phyloP scores from a whole-genome alignment of 805 yeast genomes.

The Brettanomyces naardenensis region DNA sequence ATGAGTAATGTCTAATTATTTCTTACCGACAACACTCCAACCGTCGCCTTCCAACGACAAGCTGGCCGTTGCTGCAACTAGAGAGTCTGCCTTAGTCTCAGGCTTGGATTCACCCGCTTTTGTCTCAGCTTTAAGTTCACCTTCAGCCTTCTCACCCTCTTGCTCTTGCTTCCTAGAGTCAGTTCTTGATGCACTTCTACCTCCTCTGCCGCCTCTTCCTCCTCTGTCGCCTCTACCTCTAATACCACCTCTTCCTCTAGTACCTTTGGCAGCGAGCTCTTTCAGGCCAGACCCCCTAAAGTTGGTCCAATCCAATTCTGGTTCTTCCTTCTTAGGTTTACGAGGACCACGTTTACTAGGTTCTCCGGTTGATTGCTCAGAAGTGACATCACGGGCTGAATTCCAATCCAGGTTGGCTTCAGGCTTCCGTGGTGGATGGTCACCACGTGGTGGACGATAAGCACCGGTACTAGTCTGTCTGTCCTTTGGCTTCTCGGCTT shows the following conservation, averaged over 20 bases:
- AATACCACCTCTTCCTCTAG: not conserved
- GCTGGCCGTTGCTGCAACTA: not conserved
- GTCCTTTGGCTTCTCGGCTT: constrained; percentile 27
- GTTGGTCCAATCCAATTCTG: constrained; percentile 15
- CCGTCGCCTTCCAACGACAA: constrained; percentile 1
- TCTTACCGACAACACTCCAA: constrained; percentile 33
- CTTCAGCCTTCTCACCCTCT: constrained; percentile 4
- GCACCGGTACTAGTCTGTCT: constrained; percentile 17
- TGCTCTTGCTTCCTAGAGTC: constrained; percentile 10
- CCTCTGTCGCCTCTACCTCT: not conserved
- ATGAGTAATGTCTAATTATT: no score
- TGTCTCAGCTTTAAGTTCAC: constrained; percentile 9
- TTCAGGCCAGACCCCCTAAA: constrained; percentile 19
- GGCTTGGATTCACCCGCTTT: not conserved
- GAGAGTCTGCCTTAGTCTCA: not conserved
- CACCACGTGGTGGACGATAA: constrained; percentile 20
- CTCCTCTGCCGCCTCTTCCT: constrained; percentile 1
- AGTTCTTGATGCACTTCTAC: constrained; percentile 4
- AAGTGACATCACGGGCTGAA: constrained; percentile 19
- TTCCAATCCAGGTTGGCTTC: constrained; percentile 39
- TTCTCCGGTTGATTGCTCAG: constrained; percentile 8
- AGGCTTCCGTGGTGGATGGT: no score
- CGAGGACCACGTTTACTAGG: constrained; percentile 7
- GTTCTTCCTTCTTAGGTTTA: constrained; percentile 5
- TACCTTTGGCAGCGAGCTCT: constrained; percentile 1